Base-by-base conservation (phyloP, 1,284 basidiomycete genomes). In the Erythrobasidium hasegawianum region DNA sequence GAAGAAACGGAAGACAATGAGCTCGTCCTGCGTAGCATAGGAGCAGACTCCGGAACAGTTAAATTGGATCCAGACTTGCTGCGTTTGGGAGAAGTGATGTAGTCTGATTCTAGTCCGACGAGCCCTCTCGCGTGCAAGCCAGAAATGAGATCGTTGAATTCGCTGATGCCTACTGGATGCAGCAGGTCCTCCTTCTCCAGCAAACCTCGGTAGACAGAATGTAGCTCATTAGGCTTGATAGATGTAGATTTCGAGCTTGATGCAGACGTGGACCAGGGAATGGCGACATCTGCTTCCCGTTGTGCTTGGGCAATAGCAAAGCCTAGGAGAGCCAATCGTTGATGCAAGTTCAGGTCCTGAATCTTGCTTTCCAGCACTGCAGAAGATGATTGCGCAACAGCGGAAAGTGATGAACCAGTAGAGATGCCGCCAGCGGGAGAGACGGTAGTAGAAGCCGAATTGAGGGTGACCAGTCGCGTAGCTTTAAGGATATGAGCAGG, bases 401-500 rank as follows among this genome's bases (percentile, higher is more conserved):
- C 26, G 16, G 50, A 53, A 20, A 53, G 50, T 16, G 50, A 22
- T n/a, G 20, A 20, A 53, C 50, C 50, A 16, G 50, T 16, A 26
- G 18, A 20, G 20, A 26, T 20, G 10, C 20, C 22, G 4, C 20
- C 18, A 14, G 55, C 29, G 5, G 39, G 20, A 4, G 40, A 43
- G 11, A 22, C n/a, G 13, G 33, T 9, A 40, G 33, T 39, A 29
- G 40, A 55, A 3, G 62, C 41, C 22, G 62, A 58, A 24, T 38
- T 40, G 29, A 65, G 56, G 39, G 62, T 50, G 27, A 65, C 62
- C 1, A 58, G 8, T 10, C 62, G 41, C 3, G 62, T 65, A 43
- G 62, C 62, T 43, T 65, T 65, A 11, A 65, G 47, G 9, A 65
- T 65, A 38, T 65, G 62, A 1, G 62, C 55, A 24, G 62, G 62